Evolutionary conservation across 2,329 filamentous ascomycete genomes (phyloP), one percentile per base, ranked within the genome.

Genomic region (Endoconidiophora laricicola): DNA sequence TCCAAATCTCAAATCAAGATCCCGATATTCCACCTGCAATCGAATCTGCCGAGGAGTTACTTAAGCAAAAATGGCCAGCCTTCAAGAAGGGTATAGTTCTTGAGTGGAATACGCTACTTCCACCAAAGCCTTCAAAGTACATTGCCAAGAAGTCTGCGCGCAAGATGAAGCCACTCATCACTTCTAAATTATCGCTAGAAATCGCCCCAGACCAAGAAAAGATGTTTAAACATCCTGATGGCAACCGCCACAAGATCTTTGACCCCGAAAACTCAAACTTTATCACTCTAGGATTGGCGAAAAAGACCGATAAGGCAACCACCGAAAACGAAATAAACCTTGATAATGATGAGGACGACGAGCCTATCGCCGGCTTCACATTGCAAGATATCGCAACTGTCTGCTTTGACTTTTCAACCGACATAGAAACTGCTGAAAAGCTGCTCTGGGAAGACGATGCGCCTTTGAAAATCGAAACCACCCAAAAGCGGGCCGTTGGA

Each of bases 171-270:
- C 72, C 85, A 14, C 72, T 96, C 3, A 74, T 87, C 4, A 86
- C 87, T 0, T 88, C 83, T 18, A 98, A 98, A 64, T 73, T 94
- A 51, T 87, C 79, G 54, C 71, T 98, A 12, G 91, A 98, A 54
- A 69, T 96, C 33, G 83, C 85, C 2, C 73, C 77, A 44, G 91
- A 96, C 58, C 84, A 94, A 56, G 86, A 94, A 62, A 86, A 87
- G 57, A 71, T 75, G 23, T 98, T 96, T 62, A 79, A 80, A 50
- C 76, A 90, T n/a, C 44, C 49, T 5, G 48, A 38, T n/a, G 45
- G 36, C 37, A 74, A 77, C 44, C 48, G 48, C 4, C 71, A 78
- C 53, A 74, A 73, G 23, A 63, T 79, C 22, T 67, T 76, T 44
- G 69, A 74, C 24, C 64, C 63, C 3, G 69, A 74, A 29, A 61